phyloP scores from a whole-genome alignment of 352 stramenopile genomes.

The Globisporangium paroecandrum region DNA sequence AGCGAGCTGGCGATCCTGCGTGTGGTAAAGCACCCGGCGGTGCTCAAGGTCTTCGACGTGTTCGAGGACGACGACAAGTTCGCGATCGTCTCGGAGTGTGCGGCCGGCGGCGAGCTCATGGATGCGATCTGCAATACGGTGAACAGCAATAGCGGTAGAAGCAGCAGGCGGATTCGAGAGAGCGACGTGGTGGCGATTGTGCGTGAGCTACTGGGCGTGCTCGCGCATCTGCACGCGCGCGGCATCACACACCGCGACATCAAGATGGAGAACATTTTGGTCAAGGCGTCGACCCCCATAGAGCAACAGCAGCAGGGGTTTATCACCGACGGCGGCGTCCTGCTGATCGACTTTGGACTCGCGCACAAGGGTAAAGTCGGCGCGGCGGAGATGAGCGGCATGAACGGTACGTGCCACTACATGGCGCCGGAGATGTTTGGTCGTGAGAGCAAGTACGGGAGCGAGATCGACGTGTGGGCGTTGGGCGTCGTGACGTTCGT shows the following conservation, averaged over 20 bases:
- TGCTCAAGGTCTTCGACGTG: conserved; percentile 60
- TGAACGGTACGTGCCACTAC: conserved; percentile 83
- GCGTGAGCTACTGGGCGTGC: conserved; percentile 59
- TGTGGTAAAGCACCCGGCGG: conserved; percentile 47
- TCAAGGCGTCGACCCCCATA: conserved; percentile 26
- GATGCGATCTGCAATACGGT: conserved; percentile 32
- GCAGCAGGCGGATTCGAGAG: conserved; percentile 33
- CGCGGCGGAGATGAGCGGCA: conserved; percentile 52
- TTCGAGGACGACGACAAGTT: conserved; percentile 67
- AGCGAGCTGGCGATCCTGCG: conserved; percentile 60
- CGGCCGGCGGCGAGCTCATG: conserved; percentile 61
- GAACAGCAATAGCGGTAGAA: background rate
- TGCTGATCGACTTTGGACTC: conserved; percentile 83
- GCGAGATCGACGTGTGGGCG: conserved; percentile 75
- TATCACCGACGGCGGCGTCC: conserved; percentile 41
- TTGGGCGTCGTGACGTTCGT: conserved; percentile 74
- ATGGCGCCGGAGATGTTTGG: conserved; percentile 86
- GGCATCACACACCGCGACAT: conserved; percentile 82
- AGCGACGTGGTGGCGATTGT: conserved; percentile 63
- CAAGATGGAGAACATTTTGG: conserved; percentile 84
- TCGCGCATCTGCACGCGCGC: conserved; percentile 63
- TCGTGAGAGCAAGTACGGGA: conserved; percentile 48
- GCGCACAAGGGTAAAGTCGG: conserved; percentile 49
- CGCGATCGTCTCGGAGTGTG: conserved; percentile 66
- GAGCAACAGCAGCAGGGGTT: background rate